Base-by-base conservation (phyloP, 305 asterid genomes). In the Fraxinus greggii region DNA sequence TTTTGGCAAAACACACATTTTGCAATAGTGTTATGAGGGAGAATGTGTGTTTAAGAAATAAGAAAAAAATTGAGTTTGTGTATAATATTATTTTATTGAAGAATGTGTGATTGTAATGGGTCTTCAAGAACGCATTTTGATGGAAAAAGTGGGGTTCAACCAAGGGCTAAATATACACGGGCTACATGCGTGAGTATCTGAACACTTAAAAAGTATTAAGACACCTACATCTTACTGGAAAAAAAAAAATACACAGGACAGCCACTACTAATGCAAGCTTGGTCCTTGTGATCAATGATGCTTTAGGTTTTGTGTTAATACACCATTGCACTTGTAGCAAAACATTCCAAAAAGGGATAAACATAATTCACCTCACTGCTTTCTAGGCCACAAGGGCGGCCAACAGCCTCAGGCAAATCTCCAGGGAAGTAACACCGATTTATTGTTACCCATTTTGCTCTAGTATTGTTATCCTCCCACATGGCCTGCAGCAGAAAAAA, bases 391-490 rank as follows among this genome's bases (percentile, higher is more conserved):
- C 98, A 91, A 65, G 99, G 98, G 79, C 97, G 97, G 69, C 97
- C 98, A 82, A 94, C 95, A 83, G 95, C 86, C 89, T 86, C 93
- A 59, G 99, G 98, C 88, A 97, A 93, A 86, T 97, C 99, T 79
- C 90, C 86, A 69, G 99, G 95, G 85, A 93, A 94, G 91, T 93
- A 97, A 86, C 97, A 97, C 78, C 85, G 92, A 86, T 87, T 97
- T 72, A 91, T 93, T 75, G 87, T 85, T 73, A 91, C 90, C 97
- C 97, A 94, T 86, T 92, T 97, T 24, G 80, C 75, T 72, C 89
- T 85, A 70, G 88, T 88, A 75, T 78, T 88, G 63, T 85, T 89
- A 85, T 96, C 99, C 90, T 94, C 98, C 98, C 98, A 96, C 95
- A 97, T 91, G 79, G 92, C 91, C 99, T 94, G 93, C 83, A 86